Base-by-base conservation (phyloP, 192 early-diverging fungal species). In the Diversispora eburnea region DNA sequence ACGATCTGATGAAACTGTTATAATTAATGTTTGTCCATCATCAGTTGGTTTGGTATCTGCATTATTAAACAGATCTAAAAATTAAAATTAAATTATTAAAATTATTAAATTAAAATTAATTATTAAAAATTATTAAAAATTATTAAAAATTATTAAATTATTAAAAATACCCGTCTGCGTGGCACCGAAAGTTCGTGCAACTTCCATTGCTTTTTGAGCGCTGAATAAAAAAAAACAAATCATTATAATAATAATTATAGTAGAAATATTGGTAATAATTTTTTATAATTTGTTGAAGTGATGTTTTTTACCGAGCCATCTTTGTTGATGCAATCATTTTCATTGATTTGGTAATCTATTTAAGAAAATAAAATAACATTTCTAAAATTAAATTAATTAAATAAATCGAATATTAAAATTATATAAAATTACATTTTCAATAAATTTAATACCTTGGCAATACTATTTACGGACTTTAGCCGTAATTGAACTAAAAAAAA, bases 311-410 rank as follows among this genome's bases (percentile, higher is more conserved):
- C 92, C 86, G 67, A 77, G 86, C 80, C 78, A 96, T 93, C 88
- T 99, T 99, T 83, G 96, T 99, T 52, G 97, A 97, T 51, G 97
- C 95, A 97, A 99, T 99, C 95, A 99, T 97, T 89, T 99, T 99
- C 96, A 99, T 99, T 57, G 96, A 98, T 84, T 96, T 96, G 65
- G 97, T 99, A 81, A 99, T 98, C 87, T 73, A 45, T 51, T n/a
- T 52, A 64, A 19, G 17, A 51, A n/a, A 63, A 45, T 19, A 73
- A 72, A 33, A 33, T 33, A 33, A 33, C 2, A 0, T 33, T 33
- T 33, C 25, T 33, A 33, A 33, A 33, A 33, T 33, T 33, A 33
- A 33, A 33, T 33, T 33, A 33, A 33, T 33, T 33, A 33, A 33
- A 33, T 33, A 1, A 33, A 33, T 33, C 25, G 25, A 33, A 33